phyloP scores from a whole-genome alignment of 2,329 filamentous ascomycete species.

The Neopestalotiopsis rosae region DNA sequence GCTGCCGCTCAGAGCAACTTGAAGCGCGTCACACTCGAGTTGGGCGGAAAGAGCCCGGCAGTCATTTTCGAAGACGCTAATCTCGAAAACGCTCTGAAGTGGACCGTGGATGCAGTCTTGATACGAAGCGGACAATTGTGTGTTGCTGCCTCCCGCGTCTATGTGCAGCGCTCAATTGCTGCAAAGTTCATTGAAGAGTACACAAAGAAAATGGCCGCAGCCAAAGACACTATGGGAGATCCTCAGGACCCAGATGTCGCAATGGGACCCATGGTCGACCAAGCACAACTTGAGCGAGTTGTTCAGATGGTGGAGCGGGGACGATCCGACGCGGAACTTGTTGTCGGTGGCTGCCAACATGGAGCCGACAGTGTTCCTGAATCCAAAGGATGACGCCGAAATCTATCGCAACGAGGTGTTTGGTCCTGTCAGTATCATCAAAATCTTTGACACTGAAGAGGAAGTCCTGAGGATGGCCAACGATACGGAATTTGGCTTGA shows the following conservation, averaged over 20 bases:
- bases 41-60: constrained; percentile 72
- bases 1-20: constrained; percentile 65
- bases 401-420: constrained; percentile 63
- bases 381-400: constrained; percentile 45
- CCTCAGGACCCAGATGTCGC: constrained; percentile 62
- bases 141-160: constrained; percentile 75
- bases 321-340: not conserved
- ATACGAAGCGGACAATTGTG: constrained; percentile 77
- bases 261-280: constrained; percentile 62
- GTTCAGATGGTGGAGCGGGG: constrained; percentile 21
- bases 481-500: constrained; percentile 52
- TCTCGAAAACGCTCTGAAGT: constrained; percentile 60
- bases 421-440: constrained; percentile 60
- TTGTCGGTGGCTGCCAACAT: constrained; percentile 27
- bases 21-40: constrained; percentile 76
- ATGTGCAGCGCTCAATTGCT: constrained; percentile 67
- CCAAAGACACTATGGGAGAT: constrained; percentile 63
- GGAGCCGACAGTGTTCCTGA: constrained; percentile 51
- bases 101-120: constrained; percentile 56
- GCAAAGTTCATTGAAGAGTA: constrained; percentile 63
- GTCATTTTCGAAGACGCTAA: constrained; percentile 70
- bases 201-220: constrained; percentile 62
- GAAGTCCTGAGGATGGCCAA: constrained; percentile 60
- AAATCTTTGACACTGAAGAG: constrained; percentile 61
- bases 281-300: constrained; percentile 51